Evolutionary conservation across 176 grass and related monocot species (phyloP).

Genomic region (Cenchrus fungigraminus): DNA sequence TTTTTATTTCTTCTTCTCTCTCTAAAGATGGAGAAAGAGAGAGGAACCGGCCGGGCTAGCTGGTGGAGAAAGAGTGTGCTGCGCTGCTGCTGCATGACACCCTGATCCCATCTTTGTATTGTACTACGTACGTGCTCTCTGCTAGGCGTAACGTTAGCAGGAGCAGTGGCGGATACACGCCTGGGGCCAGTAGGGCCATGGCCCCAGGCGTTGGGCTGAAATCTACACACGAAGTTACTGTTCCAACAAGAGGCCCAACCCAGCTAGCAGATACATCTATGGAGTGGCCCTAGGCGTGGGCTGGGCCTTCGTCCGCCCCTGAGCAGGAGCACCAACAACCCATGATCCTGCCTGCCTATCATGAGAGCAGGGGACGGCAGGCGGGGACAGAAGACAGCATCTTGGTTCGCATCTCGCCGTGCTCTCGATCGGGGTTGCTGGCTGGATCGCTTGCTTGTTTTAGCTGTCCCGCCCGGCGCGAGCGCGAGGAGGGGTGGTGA

Average conservation of each 20-base stretch:
- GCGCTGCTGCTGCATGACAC: not conserved
- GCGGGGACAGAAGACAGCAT: not conserved
- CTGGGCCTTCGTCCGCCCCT: no score
- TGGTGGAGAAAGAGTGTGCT: not conserved
- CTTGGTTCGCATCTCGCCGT: not conserved
- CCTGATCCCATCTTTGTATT: conserved; percentile 5
- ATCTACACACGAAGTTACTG: no score
- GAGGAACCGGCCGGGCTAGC: no score
- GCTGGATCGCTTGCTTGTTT: not conserved
- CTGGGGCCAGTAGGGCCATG: no score
- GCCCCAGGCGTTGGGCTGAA: no score
- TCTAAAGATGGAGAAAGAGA: conserved; percentile 1
- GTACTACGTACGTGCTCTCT: not conserved
- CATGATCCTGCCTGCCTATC: conserved; percentile 2
- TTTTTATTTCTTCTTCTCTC: no score
- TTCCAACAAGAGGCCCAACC: no score
- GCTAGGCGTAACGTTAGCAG: not conserved
- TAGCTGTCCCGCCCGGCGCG: conserved; percentile 3
- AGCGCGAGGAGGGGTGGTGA: not conserved
- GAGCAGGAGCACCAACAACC: not conserved
- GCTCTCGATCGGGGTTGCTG: not conserved
- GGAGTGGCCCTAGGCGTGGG: no score
- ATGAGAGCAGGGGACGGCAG: not conserved
- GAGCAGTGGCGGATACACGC: no score
- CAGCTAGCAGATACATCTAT: no score